Base-by-base conservation (phyloP, 352 stramenopile genomes). In the Phytophthora kernoviae region DNA sequence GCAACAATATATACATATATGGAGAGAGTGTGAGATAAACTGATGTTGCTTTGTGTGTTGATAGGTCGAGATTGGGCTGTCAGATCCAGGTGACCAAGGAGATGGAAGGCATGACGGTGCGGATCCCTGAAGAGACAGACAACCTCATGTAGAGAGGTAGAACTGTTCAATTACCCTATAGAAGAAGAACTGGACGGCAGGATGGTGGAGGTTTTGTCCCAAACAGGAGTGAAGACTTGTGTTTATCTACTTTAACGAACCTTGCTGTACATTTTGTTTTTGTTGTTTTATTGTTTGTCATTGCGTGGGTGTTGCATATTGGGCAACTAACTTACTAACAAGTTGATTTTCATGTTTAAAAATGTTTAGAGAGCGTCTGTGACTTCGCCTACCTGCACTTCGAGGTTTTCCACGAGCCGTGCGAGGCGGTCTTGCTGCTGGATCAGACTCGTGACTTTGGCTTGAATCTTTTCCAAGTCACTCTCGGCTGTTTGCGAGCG, bases 41-140 rank as follows among this genome's bases (percentile, higher is more conserved):
- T 21, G 4, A 20, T 62, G n/a, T 44, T 10, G 5, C 9, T 66
- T 5, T 39, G 20, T 15, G 18, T 43, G 5, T n/a, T 22, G 11
- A 5, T 27, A 79, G 65, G 26, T 96, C 91, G 33, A 74, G 92
- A 15, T 65, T 98, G 39, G 91, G 90, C 7, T 98, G 92, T 65
- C 92, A 98, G 63, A 96, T 98, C 54, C 80, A 86, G 21, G 89
- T 97, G 45, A 91, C 85, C 9, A 88, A 92, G 64, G 74, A 86
- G 9, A 80, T 98, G 52, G 87, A 97, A 34, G 88, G 87, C 34
- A 80, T 89, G 53, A 91, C 85, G 17, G 79, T 98, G 50, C 89
- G 77, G 47, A 83, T 98, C 14, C 91, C 92, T 6, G 82, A 96
- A 50, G 92, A 97, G 45, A 79, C 68, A 18, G 90, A 95, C 66